Conservation (phyloP, 2,329 filamentous ascomycete species). For the Rhinocladiella similis region DNA sequence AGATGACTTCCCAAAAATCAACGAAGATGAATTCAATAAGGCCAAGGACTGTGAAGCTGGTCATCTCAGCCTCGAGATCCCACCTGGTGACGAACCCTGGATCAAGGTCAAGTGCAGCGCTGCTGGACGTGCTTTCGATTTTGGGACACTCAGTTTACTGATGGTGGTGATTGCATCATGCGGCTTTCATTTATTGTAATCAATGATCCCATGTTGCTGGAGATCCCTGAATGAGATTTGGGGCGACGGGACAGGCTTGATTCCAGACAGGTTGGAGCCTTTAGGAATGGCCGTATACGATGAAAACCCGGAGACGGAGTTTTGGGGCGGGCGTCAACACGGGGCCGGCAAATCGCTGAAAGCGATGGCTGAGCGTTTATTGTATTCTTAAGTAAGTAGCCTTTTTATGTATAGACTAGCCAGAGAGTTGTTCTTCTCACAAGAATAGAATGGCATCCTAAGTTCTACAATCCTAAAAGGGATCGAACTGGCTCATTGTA, state of each 20-base stretch:
- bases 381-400: background rate
- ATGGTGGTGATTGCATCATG: background rate
- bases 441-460: background rate
- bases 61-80: too few species aligned
- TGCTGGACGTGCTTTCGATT: background rate
- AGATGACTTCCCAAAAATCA: background rate
- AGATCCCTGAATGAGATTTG: background rate
- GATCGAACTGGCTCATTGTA: too few species aligned
- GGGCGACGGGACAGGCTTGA: too few species aligned
- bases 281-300: background rate
- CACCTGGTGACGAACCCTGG: too few species aligned
- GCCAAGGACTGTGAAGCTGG: background rate
- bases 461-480: background rate
- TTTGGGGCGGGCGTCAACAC: background rate
- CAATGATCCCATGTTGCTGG: background rate
- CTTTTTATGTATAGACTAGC: background rate
- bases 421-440: background rate
- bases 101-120: background rate
- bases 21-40: background rate
- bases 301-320: background rate
- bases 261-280: too few species aligned
- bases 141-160: background rate
- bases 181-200: background rate
- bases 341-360: background rate
- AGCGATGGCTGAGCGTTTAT: background rate